Conservation (phyloP, 768 basidiomycete species). For the Suillus fuscotomentosus region DNA sequence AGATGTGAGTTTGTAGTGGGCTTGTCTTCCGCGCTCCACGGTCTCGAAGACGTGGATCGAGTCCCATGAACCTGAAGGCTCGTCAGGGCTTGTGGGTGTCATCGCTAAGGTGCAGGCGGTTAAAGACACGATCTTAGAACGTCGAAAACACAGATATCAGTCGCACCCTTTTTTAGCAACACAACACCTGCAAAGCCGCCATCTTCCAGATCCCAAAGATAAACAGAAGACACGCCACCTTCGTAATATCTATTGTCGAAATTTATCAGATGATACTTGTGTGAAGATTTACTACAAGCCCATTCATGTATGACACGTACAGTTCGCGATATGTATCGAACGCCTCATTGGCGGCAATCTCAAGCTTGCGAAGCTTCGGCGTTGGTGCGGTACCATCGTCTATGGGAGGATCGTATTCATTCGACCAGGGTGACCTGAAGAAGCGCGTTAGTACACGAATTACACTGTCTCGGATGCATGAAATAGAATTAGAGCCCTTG, state of each 20-base stretch:
- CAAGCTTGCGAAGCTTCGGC: constrained; percentile 82
- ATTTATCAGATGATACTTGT: background rate
- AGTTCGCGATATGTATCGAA: constrained; percentile 98
- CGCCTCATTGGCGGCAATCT: constrained; percentile 91
- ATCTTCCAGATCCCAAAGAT: constrained; percentile 97
- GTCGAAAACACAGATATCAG: background rate
- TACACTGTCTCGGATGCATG: background rate
- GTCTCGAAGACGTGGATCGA: constrained; percentile 98
- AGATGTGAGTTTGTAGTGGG: constrained; percentile 96
- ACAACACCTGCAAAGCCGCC: constrained; percentile 97
- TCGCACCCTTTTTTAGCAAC: constrained; percentile 85
- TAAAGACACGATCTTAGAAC: constrained; percentile 3
- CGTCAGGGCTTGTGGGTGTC: constrained; percentile 50
- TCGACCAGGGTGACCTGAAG: constrained; percentile 94
- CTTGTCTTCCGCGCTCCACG: constrained; percentile 85
- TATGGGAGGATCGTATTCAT: constrained; percentile 88
- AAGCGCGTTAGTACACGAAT: constrained; percentile 13
- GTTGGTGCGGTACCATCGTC: constrained; percentile 89
- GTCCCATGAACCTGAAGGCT: constrained; percentile 91
- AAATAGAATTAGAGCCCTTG: background rate
- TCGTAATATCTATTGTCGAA: constrained; percentile 78
- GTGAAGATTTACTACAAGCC: constrained; percentile 3
- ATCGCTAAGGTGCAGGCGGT: constrained; percentile 46
- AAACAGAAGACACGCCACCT: constrained; percentile 96
- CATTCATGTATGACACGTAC: constrained; percentile 40